Base-by-base conservation (phyloP, 139 green algal species). In the Chlamydomonas sp. region DNA sequence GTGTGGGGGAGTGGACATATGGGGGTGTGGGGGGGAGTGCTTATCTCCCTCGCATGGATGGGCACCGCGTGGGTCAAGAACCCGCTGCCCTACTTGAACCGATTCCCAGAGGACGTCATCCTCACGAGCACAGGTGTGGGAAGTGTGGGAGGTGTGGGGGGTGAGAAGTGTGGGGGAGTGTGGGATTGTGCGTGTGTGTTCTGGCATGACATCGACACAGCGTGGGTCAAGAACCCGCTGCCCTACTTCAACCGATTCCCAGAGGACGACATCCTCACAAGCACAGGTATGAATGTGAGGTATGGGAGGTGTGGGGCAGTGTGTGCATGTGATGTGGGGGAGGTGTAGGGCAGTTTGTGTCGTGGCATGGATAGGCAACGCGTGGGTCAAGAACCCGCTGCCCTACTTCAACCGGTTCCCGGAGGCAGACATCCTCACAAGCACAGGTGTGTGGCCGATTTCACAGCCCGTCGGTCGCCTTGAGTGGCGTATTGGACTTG, bases 351-450 rank as follows among this genome's bases (percentile, higher is more conserved):
- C 16, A 20, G n/a, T n/a, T n/a, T n/a, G n/a, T n/a, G n/a, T n/a
- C n/a, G n/a, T n/a, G n/a, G n/a, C n/a, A n/a, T n/a, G n/a, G n/a
- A 90, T 94, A 33, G 90, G 95, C 82, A 91, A 85, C 0, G 87
- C 90, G 13, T 96, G 88, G 86, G 33, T 96, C 38, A 73, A 73
- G 13, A 76, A 96, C 69, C 90, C 90, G 0, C 57, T 93, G 29
- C 87, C 87, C 10, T 95, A 88, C 69, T 81, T 96, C 69, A 37
- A 71, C 24, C 74, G 77, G 24, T 88, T 83, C 66, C 83, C 82
- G 1, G 81, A 89, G 3, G 89, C 60, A 29, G 93, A 97, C 79
- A 82, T 97, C 33, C 73, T 98, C 2, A 89, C 81, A 2, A 93
- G 84, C 64, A 90, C 72, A 34, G 65, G 47, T 71, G 6, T 2